Evolutionary conservation across 768 basidiomycete species (phyloP).

Genomic region (Pisolithus sp.): DNA sequence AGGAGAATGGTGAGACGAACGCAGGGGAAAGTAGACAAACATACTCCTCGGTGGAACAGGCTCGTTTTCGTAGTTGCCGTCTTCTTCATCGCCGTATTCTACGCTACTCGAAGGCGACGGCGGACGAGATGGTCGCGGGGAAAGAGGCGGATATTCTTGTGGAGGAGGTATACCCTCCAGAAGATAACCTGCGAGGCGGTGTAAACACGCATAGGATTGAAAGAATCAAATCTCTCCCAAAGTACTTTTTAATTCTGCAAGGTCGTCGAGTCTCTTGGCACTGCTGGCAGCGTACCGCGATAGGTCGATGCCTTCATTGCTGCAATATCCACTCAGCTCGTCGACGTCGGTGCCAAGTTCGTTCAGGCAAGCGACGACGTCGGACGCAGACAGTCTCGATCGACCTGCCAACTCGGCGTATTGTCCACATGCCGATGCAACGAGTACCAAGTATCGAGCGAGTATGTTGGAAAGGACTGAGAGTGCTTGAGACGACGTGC

Average conservation of each 20-base stretch:
- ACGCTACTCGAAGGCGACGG: slow-evolving; percentile 21
- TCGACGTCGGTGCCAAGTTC: slow-evolving; percentile 68
- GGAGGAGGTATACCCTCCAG: slow-evolving; percentile 49
- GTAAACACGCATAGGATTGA: neutral
- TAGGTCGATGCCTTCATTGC: slow-evolving; percentile 63
- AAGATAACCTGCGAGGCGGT: slow-evolving; percentile 45
- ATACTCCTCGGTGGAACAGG: slow-evolving; percentile 27
- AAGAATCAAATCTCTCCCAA: slow-evolving; percentile 13
- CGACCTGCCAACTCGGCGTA: slow-evolving; percentile 76
- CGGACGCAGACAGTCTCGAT: slow-evolving; percentile 46
- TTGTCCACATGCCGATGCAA: slow-evolving; percentile 60
- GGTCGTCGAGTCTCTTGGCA: slow-evolving; percentile 60
- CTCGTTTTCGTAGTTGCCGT: slow-evolving; percentile 12
- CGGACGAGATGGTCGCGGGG: slow-evolving; percentile 41
- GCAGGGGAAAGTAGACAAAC: slow-evolving; percentile 24
- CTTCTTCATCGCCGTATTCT: slow-evolving; percentile 22
- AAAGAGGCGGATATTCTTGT: slow-evolving; percentile 41
- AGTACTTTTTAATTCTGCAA: slow-evolving; percentile 68
- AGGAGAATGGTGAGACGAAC: neutral
- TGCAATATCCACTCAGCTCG: slow-evolving; percentile 61
- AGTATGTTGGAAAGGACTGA: slow-evolving; percentile 69
- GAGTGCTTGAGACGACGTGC: slow-evolving; percentile 68
- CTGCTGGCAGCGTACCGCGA: slow-evolving; percentile 61
- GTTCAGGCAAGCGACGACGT: slow-evolving; percentile 61
- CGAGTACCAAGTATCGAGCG: slow-evolving; percentile 62